These are phyloP conservation scores for Aegilops umbellulata DNA, from an alignment of 176 grass and related monocot species.

Conservation along the genomic window DNA sequence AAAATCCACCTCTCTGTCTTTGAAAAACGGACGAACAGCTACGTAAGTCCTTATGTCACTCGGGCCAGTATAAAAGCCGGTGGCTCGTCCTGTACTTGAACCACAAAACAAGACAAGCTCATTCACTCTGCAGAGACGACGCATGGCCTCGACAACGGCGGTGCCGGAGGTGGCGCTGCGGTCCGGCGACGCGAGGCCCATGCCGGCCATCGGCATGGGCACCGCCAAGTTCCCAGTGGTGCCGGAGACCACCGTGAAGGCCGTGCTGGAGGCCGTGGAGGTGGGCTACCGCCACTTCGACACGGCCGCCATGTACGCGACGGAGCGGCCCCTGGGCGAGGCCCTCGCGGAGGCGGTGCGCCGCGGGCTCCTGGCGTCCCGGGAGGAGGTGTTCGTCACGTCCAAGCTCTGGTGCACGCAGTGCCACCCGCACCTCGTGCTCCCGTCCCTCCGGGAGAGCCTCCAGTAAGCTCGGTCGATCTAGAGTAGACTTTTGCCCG, in stretches of 20 bases:
- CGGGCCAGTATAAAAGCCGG: not conserved
- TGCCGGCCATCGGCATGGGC: conserved; percentile 54
- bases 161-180: conserved; percentile 36
- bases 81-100: not conserved
- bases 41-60: not conserved
- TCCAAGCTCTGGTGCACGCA: conserved; percentile 79
- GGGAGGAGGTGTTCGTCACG: conserved; percentile 67
- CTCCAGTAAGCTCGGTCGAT: conserved; percentile 28
- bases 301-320: conserved; percentile 48
- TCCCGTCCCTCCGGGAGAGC: conserved; percentile 44
- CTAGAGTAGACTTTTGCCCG: no score
- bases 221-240: conserved; percentile 6
- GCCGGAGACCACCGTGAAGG: conserved; percentile 10
- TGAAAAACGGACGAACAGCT: not conserved
- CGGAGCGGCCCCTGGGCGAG: conserved; percentile 41
- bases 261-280: conserved; percentile 52
- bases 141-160: not conserved
- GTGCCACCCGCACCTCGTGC: conserved; percentile 50
- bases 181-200: conserved; percentile 33
- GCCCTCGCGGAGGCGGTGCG: conserved; percentile 35
- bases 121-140: not conserved
- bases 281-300: conserved; percentile 68
- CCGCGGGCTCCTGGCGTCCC: conserved; percentile 39
- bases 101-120: not conserved
- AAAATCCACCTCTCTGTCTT: not conserved